Evolutionary conservation across 2,329 filamentous ascomycete genomes (phyloP).

Genomic region (Monilinia laxa): DNA sequence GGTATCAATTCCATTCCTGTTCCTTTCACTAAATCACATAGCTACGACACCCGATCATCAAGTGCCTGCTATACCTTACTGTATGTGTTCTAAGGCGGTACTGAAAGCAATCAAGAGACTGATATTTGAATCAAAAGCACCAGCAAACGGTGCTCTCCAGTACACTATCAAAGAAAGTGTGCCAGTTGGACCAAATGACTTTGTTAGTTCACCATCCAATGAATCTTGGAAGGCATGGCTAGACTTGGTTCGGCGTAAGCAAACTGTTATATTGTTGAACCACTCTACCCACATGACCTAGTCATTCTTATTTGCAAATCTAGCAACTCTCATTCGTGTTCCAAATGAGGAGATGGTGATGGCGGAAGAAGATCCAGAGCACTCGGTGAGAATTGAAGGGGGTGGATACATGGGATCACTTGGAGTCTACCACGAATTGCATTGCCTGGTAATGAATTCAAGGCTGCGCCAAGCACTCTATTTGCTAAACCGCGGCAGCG

Average conservation of each 20-base stretch:
- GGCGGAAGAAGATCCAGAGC: too few species aligned
- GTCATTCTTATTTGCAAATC: not conserved
- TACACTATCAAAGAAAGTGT: not conserved
- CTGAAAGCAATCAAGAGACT: not conserved
- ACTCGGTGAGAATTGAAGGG: too few species aligned
- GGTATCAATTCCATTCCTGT: not conserved
- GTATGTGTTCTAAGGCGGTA: not conserved
- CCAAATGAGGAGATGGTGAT: too few species aligned
- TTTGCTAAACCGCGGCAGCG: not conserved
- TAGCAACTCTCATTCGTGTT: too few species aligned
- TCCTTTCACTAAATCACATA: not conserved
- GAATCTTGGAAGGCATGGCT: not conserved
- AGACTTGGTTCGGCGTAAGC: not conserved
- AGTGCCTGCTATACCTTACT: not conserved
- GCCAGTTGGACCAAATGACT: not conserved
- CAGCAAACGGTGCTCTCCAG: not conserved
- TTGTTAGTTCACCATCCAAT: not conserved
- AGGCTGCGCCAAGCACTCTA: too few species aligned
- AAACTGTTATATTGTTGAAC: not conserved
- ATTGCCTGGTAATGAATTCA: not conserved
- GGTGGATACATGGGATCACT: constrained; percentile 6
- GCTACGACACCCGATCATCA: not conserved
- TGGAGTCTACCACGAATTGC: constrained; percentile 11
- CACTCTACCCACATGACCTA: not conserved
- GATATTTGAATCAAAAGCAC: not conserved